Base-by-base conservation (phyloP, 192 early-diverging fungal genomes). In the Backusella australiensis region DNA sequence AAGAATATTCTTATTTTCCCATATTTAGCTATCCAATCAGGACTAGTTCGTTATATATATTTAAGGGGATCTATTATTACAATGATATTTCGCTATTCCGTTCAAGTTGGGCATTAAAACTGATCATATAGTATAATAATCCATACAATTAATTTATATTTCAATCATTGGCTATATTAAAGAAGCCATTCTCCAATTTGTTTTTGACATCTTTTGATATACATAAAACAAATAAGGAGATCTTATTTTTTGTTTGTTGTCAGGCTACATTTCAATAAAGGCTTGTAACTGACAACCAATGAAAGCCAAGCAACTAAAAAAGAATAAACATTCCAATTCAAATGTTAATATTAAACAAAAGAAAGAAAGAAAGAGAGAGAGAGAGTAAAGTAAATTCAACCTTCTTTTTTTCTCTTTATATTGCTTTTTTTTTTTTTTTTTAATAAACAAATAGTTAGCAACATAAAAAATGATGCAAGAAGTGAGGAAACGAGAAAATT, bases 381-480 rank as follows among this genome's bases (percentile, higher is more conserved):
- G 42, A 44, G 42, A 44, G 46, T 49, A 21, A 63, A 63, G 8
- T 12, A 63, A 12, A 29, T 29, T 12, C 12, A 4, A 63, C 4
- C 11, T 63, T 29, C 26, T 29, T 29, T 29, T 14, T 63, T 12
- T 59, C 56, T 59, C 23, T 59, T 59, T 59, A 26, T 59, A 26
- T 26, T 26, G 56, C 14, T 29, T 59, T 59, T 29, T 59, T 59
- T 4, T 59, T 26, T 59, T n/a, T 26, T 59, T 32, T 32, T 32
- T 3, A 26, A 26, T 59, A 59, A 26, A 12, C 23, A 26, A 11
- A 23, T 8, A 21, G 52, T 0, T n/a, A 8, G 2, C 17, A 21
- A 26, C 38, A 59, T 26, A 59, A 59, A 59, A 59, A 59, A 59
- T 59, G 56, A 59, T 59, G 56, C 56, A 59, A 59, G 56, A 59